Percentiles rank a stretch among this genome's conserved stretches.
Conservation (phyloP, 352 stramenopile genomes). For the Globisporangium perplexum region DNA sequence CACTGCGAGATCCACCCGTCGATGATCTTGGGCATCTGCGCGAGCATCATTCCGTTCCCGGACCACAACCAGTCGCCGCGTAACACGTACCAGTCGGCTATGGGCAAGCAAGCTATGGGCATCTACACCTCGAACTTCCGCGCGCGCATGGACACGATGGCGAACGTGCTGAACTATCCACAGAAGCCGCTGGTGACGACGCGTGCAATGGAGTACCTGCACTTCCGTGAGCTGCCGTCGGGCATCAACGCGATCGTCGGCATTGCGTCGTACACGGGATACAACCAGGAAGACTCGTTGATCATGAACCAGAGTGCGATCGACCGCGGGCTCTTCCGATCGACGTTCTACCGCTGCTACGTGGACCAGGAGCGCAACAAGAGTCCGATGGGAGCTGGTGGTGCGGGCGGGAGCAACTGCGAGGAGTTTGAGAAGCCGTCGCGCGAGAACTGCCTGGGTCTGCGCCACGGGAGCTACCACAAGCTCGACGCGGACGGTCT, state of each 20-base stretch:
- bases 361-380: constrained; percentile 92
- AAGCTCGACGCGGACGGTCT: constrained; percentile 99
- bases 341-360: constrained; percentile 99
- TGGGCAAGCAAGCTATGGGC: constrained; percentile 99
- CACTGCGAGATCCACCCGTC: constrained; percentile 99
- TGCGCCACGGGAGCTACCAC: constrained; percentile 97
- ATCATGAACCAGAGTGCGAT: constrained; percentile 99
- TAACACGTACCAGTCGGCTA: constrained; percentile 99
- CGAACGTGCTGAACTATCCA: constrained; percentile 99
- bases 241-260: constrained; percentile 97
- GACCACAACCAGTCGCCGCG: constrained; percentile 99
- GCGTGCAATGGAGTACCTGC: constrained; percentile 98
- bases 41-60: constrained; percentile 99
- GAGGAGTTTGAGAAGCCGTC: constrained; percentile 96
- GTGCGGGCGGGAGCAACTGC: constrained; percentile 56
- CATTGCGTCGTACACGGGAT: constrained; percentile 88
- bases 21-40: constrained; percentile 99
- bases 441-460: constrained; percentile 91
- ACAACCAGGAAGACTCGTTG: constrained; percentile 99
- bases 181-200: constrained; percentile 99
- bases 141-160: constrained; percentile 99
- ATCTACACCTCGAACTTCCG: constrained; percentile 99
- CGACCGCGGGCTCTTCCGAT: constrained; percentile 98
- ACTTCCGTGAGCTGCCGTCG: constrained; percentile 97
- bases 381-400: constrained; percentile 64